A percentile compares a stretch with the other conserved stretches of the same genome.
Evolutionary conservation across 306 rosid species (phyloP).

Genomic region (Sophora flavescens): DNA sequence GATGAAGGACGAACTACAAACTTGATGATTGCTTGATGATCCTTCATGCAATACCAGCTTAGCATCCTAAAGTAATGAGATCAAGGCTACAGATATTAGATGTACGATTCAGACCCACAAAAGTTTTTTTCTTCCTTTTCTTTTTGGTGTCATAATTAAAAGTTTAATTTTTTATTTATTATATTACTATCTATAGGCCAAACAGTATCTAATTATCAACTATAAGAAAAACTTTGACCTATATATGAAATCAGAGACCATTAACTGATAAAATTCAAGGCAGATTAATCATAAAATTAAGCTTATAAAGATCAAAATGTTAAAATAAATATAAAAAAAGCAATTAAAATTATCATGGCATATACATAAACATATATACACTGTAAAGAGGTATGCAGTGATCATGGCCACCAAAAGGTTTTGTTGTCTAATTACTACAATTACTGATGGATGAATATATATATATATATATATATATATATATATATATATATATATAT

Average conservation of each 20-base stretch:
- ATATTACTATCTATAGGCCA: background rate
- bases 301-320: conserved; percentile 1
- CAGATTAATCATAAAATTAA: conserved; percentile 1
- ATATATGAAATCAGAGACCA: background rate
- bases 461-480: no score
- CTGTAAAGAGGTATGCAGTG: background rate
- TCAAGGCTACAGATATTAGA: background rate
- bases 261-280: background rate
- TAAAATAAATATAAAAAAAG: no score
- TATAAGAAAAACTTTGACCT: background rate
- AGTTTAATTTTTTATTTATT: background rate
- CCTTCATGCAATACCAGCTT: conserved; percentile 43
- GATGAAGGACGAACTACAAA: conserved; percentile 36
- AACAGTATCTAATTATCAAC: background rate
- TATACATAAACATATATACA: background rate
- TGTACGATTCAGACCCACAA: background rate
- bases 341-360: background rate
- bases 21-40: conserved; percentile 49
- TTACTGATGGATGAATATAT: background rate
- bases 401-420: conserved; percentile 28
- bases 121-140: background rate
- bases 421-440: conserved; percentile 1
- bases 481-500: background rate
- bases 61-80: conserved; percentile 36
- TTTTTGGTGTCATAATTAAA: background rate